Evolutionary conservation across 2,329 filamentous ascomycete species (phyloP).

Genomic region (Nigrospora oryzae): DNA sequence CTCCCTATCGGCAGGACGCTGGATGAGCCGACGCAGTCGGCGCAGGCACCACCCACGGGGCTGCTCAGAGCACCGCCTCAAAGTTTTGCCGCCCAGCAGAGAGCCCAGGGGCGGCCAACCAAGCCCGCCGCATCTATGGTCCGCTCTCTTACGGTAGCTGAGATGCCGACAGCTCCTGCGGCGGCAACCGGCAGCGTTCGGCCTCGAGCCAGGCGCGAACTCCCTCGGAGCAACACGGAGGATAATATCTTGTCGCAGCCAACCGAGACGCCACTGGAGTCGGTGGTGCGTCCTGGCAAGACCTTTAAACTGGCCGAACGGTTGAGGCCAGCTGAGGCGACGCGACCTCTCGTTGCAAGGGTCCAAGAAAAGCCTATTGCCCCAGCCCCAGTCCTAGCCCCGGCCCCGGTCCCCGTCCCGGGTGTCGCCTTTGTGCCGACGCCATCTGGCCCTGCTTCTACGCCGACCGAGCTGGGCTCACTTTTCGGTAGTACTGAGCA

Average conservation of each 20-base stretch:
- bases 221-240: conserved; percentile 15
- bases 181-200: conserved; percentile 4
- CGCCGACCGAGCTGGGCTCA: conserved; percentile 28
- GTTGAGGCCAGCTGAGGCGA: not conserved
- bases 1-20: conserved; percentile 22
- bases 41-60: conserved; percentile 28
- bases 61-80: conserved; percentile 48
- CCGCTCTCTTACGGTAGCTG: conserved; percentile 22
- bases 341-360: conserved; percentile 2
- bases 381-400: conserved; percentile 1
- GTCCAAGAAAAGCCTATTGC: conserved; percentile 4
- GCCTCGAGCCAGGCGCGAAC: conserved; percentile 16
- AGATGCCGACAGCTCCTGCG: conserved; percentile 9
- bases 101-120: conserved; percentile 43
- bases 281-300: conserved; percentile 3
- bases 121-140: conserved; percentile 11
- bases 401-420: not conserved
- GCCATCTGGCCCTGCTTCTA: conserved; percentile 2
- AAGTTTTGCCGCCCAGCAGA: conserved; percentile 59
- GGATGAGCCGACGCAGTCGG: conserved; percentile 20
- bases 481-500: conserved; percentile 49
- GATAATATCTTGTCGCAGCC: conserved; percentile 12
- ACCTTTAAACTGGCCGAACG: not conserved
- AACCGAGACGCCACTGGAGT: conserved; percentile 6
- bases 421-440: not conserved